A percentile compares a stretch with the other conserved stretches of the same genome.
These are phyloP conservation scores for Cryphonectria japonica DNA, from an alignment of 2,329 filamentous ascomycete genomes.

Conservation along the genomic window DNA sequence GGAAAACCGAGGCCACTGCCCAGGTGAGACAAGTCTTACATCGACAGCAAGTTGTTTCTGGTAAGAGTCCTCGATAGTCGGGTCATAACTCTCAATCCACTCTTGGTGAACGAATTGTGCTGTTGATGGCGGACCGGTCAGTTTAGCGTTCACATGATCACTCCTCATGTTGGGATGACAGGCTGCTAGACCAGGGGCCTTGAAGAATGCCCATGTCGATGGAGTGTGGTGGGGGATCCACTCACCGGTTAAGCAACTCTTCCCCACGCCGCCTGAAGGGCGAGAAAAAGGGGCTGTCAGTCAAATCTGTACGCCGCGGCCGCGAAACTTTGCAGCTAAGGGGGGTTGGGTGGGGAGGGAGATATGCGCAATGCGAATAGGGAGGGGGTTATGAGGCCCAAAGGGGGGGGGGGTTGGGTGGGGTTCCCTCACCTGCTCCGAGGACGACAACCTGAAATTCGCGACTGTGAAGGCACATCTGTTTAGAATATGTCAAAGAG, in stretches of 20 bases:
- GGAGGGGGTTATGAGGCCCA: constrained; percentile 11
- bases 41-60: constrained; percentile 79
- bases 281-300: constrained; percentile 26
- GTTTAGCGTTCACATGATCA: constrained; percentile 28
- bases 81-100: constrained; percentile 88
- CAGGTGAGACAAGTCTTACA: constrained; percentile 63
- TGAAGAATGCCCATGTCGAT: constrained; percentile 29
- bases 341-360: background rate
- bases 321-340: background rate
- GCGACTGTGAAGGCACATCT: constrained; percentile 51
- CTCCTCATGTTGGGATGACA: constrained; percentile 22
- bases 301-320: background rate
- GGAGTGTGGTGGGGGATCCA: constrained; percentile 29
- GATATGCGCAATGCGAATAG: constrained; percentile 31
- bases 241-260: constrained; percentile 88
- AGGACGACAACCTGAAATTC: constrained; percentile 85
- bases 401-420: constrained; percentile 15
- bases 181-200: constrained; percentile 25
- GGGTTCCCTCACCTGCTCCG: constrained; percentile 66
- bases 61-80: constrained; percentile 79
- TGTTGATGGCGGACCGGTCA: constrained; percentile 41
- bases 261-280: constrained; percentile 78
- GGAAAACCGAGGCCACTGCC: background rate
- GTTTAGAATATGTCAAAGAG: constrained; percentile 12
- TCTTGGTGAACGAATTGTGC: constrained; percentile 94